Evolutionary conservation across 2,329 filamentous ascomycete genomes (phyloP), one percentile per base, ranked within the genome.

Genomic region (Epichloe sibirici): DNA sequence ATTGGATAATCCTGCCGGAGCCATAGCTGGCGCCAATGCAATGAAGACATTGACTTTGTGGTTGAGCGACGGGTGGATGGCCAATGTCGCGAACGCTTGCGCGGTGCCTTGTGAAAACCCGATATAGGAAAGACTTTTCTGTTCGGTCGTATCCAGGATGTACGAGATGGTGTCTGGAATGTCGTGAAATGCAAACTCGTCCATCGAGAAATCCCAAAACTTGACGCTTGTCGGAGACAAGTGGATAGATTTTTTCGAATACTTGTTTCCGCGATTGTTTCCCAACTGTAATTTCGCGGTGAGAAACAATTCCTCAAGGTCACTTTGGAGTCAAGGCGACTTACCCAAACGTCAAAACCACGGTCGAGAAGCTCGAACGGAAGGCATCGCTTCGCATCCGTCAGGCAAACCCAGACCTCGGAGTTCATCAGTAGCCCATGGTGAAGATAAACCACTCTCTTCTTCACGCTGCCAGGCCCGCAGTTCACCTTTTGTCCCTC

Each of bases 161-260:
- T 98, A 97, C 51, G 83, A 78, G 62, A 98, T 97, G 58, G 85
- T 91, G 68, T 98, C 86, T 1, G 93, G 93, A 55, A 98, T 96
- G 66, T 98, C 93, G 66, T 97, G 83, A 63, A 98, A 95, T 47
- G 93, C 93, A 65, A 98, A 98, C 64, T 98, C 88, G 65, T 98
- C 93, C 65, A 98, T 97, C 49, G 89, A 95, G 66, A 98, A 98
- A 67, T 96, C 85, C 93, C 93, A 98, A 67, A 98, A 98, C 13
- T 81, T 76, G 39, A 77, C 72, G 2, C 86, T 85, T 0, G 81
- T 85, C 0, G 93, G 90, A 0, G 88, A 85, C 57, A 76, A 74
- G 54, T 84, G 78, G 49, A 90, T 81, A 2, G 84, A 90, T 98
- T 98, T 69, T 97, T 97, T 98, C 45, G 90, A 95, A 71, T 98